Percentiles rank a stretch among this genome's conserved stretches.
Conservation (phyloP, 1,284 basidiomycete species). For the Bondarzewia mesenterica region DNA sequence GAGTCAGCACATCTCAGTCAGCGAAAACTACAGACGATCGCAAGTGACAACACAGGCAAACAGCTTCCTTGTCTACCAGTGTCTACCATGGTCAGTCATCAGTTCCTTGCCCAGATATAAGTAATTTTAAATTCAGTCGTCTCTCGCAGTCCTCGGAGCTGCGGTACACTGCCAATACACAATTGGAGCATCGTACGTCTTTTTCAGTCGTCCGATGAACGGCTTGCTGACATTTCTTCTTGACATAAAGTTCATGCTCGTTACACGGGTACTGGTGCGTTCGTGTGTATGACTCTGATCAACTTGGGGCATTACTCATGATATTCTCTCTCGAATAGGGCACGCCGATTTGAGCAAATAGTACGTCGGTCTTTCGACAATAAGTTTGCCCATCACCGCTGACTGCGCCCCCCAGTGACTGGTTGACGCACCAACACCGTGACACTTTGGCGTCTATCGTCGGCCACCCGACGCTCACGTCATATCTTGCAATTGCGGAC, state of each 20-base stretch:
- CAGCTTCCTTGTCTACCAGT: too few relatives aligned
- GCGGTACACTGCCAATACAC: conserved; percentile 90
- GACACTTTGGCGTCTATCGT: conserved; percentile 91
- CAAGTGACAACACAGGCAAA: too few relatives aligned
- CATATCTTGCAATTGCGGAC: conserved; percentile 89
- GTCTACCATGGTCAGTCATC: conserved; percentile 40
- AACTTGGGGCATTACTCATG: background rate
- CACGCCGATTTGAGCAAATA: conserved; percentile 93
- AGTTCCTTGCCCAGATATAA: conserved; percentile 7
- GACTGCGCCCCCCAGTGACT: conserved; percentile 61
- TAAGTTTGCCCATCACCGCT: conserved; percentile 1
- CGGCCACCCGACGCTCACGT: conserved; percentile 81
- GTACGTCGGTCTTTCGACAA: conserved; percentile 39
- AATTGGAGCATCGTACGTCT: conserved; percentile 75
- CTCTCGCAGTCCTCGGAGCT: conserved; percentile 72
- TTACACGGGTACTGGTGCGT: conserved; percentile 87
- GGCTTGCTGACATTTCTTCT: conserved; percentile 3
- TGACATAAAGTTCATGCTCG: conserved; percentile 75
- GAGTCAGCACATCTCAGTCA: too few relatives aligned
- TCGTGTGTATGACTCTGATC: background rate
- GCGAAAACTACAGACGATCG: too few relatives aligned
- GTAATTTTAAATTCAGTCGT: too few relatives aligned
- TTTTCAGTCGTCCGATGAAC: conserved; percentile 7
- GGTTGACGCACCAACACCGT: conserved; percentile 95
- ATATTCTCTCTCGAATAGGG: conserved; percentile 49